Base-by-base conservation (phyloP, 345 rosid species). In the Dovyalis caffra region DNA sequence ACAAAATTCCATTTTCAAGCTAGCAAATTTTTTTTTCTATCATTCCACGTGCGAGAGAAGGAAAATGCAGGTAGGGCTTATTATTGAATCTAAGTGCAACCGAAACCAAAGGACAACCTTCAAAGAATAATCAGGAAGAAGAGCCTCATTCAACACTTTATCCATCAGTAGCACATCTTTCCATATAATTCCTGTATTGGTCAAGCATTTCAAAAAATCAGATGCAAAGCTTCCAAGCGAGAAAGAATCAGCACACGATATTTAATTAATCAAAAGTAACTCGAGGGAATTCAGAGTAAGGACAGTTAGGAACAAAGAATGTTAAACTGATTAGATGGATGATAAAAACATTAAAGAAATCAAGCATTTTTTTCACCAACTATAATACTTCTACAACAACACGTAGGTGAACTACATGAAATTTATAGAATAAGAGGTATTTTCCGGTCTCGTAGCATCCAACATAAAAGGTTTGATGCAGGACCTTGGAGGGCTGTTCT, bases 111-210 rank as follows among this genome's bases (percentile, higher is more conserved):
- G 62, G 72, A 70, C 33, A 58, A 95, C 98, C 97, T 92, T 90
- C 74, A 88, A 78, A 20, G 90, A 86, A 81, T 84, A 84, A 74
- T 87, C 97, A 62, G 92, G 85, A 69, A 96, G 94, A 63, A 78
- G 84, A 85, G 97, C 93, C 79, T 91, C 97, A 74, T 77, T 82
- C 75, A 93, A 80, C 33, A 88, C 95, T 83, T 88, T 93, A 80
- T 93, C 97, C 91, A 96, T 80, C 74, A 93, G 80, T 58, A 88
- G 90, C 45, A 90, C 97, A 85, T 92, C 97, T 74, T 83, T 85
- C 99, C 98, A 96, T 70, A 96, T 84, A 58, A 86, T 80, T 83
- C 92, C 98, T 95, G 83, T 78, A 77, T 67, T 65, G 32, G 60
- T 53, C 58, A 75, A 77, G 73, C 60, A 80, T 76, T 72, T 71